A percentile compares a stretch with the other conserved stretches of the same genome.
Conservation (phyloP, 2,329 filamentous ascomycete species). For the Exophiala dermatitidis region DNA sequence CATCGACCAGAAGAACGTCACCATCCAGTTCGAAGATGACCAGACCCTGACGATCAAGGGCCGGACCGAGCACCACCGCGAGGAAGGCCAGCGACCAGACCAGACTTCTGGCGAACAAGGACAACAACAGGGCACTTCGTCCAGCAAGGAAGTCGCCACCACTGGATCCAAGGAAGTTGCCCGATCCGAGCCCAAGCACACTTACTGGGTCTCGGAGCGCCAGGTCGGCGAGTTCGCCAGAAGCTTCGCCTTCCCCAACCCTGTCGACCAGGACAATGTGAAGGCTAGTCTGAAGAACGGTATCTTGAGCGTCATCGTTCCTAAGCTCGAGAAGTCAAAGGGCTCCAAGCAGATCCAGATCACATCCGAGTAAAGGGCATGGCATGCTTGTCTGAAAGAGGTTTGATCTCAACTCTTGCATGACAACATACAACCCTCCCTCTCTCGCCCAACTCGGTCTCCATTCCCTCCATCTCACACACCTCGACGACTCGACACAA, state of each 20-base stretch:
- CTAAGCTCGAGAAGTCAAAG: slow-evolving; percentile 44
- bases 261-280: slow-evolving; percentile 54
- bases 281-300: slow-evolving; percentile 57
- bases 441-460: too few species aligned
- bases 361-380: slow-evolving; percentile 8
- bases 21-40: slow-evolving; percentile 43
- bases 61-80: slow-evolving; percentile 34
- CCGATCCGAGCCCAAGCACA: slow-evolving; percentile 32
- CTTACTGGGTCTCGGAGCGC: slow-evolving; percentile 56
- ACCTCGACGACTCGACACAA: too few species aligned
- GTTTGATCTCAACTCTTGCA: not conserved
- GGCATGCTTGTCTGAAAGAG: not conserved
- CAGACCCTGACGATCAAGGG: slow-evolving; percentile 43
- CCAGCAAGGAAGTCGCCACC: slow-evolving; percentile 27
- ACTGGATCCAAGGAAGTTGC: slow-evolving; percentile 27
- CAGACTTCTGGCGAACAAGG: slow-evolving; percentile 1
- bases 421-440: too few species aligned
- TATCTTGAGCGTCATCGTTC: slow-evolving; percentile 51
- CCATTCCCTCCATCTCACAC: too few species aligned
- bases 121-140: slow-evolving; percentile 10
- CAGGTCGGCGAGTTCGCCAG: slow-evolving; percentile 54
- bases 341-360: slow-evolving; percentile 16
- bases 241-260: slow-evolving; percentile 51
- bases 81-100: slow-evolving; percentile 19
- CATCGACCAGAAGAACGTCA: slow-evolving; percentile 40